Evolutionary conservation across 352 stramenopile species (phyloP).

Genomic region (Globisporangium paroecandrum): DNA sequence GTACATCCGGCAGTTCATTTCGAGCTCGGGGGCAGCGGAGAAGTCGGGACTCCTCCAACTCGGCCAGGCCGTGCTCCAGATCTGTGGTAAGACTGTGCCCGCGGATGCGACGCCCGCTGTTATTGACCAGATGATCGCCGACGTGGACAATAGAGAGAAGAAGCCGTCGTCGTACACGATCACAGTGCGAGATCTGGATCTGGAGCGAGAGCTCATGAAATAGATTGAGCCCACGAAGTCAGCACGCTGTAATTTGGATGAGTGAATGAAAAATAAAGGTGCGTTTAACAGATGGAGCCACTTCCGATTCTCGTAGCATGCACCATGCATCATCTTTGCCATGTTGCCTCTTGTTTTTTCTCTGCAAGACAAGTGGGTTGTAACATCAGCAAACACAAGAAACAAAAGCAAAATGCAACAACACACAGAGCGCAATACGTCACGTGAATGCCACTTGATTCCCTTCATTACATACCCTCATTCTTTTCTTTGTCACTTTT

Average conservation of each 20-base stretch:
- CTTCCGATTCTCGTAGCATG: not conserved
- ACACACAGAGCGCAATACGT: not conserved
- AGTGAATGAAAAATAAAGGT: not conserved
- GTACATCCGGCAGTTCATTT: constrained; percentile 81
- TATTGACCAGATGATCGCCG: constrained; percentile 71
- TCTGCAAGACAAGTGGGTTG: not conserved
- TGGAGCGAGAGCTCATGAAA: constrained; percentile 81
- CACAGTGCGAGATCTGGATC: constrained; percentile 74
- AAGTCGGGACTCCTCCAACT: constrained; percentile 54
- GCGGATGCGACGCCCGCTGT: constrained; percentile 44
- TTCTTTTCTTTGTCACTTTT: not conserved
- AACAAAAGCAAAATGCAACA: not conserved
- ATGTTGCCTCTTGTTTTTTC: not conserved
- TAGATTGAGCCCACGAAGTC: constrained; percentile 14
- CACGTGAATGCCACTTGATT: constrained; percentile 7
- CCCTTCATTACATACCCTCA: not conserved
- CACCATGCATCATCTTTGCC: not conserved
- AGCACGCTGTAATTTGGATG: not conserved
- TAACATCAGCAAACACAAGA: not conserved
- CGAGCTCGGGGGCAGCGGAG: constrained; percentile 65
- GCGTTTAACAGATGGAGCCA: not conserved
- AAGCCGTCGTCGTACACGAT: constrained; percentile 37
- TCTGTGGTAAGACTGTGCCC: constrained; percentile 67
- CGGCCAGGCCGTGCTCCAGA: constrained; percentile 70
- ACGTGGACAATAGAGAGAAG: constrained; percentile 23